These are phyloP conservation scores for Roridomyces roridus DNA, from an alignment of 768 basidiomycete species.

Conservation along the genomic window DNA sequence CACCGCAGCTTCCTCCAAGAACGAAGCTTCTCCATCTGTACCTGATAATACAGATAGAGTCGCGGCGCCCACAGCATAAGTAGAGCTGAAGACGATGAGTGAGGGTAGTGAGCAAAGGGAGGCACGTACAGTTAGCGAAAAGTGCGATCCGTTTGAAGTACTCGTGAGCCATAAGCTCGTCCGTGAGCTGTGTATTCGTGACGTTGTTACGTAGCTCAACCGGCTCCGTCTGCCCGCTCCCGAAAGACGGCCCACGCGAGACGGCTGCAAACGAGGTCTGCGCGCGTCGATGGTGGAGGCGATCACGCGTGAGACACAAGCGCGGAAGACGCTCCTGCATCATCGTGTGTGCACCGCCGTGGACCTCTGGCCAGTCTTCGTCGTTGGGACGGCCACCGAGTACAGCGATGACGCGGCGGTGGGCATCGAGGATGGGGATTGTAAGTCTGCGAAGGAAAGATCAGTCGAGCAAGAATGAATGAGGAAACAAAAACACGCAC, in stretches of 20 bases:
- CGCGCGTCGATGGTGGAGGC: constrained; percentile 2
- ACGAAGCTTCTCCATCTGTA: background rate
- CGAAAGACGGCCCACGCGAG: background rate
- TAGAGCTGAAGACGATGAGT: background rate
- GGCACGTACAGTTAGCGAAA: background rate
- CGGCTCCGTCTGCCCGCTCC: constrained; percentile 11
- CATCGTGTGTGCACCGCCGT: background rate
- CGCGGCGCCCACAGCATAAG: background rate
- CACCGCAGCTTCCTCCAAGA: background rate
- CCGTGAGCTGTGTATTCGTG: constrained; percentile 4
- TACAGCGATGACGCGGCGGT: background rate
- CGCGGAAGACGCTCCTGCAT: background rate
- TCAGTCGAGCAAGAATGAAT: background rate
- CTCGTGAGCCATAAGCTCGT: constrained; percentile 1
- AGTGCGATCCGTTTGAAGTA: constrained; percentile 1
- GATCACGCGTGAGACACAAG: background rate
- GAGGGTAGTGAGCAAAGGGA: no score
- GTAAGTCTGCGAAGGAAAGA: background rate
- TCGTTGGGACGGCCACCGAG: constrained; percentile 9
- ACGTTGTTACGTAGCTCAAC: background rate
- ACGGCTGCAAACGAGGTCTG: background rate
- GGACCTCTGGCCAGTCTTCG: background rate
- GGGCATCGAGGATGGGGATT: constrained; percentile 11
- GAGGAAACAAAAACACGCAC: background rate
- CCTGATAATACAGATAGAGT: background rate